These are phyloP conservation scores for Scalesia atractyloides DNA, from an alignment of 129 eudicot species.

Conservation along the genomic window DNA sequence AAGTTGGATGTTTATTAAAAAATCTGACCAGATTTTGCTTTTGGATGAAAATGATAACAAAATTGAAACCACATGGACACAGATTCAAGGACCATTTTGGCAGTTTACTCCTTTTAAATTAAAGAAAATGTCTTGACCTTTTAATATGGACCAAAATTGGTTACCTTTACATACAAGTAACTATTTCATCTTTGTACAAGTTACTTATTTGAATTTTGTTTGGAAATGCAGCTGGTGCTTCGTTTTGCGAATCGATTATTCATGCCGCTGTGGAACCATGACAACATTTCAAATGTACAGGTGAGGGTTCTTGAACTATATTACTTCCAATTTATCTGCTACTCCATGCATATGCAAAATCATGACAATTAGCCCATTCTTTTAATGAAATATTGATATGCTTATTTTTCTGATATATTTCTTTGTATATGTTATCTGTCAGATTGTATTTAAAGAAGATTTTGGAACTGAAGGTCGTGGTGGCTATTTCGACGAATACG, in stretches of 20 bases:
- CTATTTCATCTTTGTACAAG: not conserved
- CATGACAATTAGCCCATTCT: not conserved
- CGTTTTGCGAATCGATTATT: slow-evolving; percentile 94
- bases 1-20: too few relatives aligned
- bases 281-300: slow-evolving; percentile 85
- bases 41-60: too few relatives aligned
- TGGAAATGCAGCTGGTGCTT: slow-evolving; percentile 78
- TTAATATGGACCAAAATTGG: not conserved
- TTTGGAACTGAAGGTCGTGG: slow-evolving; percentile 99
- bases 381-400: not conserved
- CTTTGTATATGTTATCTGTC: slow-evolving; percentile 18
- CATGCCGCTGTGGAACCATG: slow-evolving; percentile 93
- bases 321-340: not conserved
- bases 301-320: slow-evolving; percentile 36
- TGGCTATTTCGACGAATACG: slow-evolving; percentile 93
- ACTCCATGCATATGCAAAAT: not conserved
- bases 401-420: not conserved
- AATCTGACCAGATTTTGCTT: too few relatives aligned
- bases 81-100: too few relatives aligned
- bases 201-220: not conserved
- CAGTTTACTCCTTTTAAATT: too few relatives aligned
- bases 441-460: slow-evolving; percentile 97
- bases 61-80: too few relatives aligned
- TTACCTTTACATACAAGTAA: not conserved
- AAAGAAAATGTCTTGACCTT: too few relatives aligned